Base-by-base conservation (phyloP, 345 rosid genomes). In the Litchi chinensis region DNA sequence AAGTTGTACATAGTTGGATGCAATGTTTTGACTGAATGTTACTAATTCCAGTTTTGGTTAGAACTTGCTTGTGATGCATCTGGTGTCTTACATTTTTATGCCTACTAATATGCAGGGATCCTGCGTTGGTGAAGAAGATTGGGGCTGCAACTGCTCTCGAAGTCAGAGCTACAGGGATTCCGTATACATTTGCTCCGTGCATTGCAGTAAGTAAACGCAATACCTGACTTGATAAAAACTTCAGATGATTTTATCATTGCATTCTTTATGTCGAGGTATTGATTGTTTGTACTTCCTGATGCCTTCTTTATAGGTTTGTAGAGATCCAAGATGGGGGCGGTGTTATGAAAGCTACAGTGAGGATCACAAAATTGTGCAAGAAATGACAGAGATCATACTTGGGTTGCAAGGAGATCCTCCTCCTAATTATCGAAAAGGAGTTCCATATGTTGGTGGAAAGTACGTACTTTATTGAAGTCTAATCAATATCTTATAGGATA, bases 301-400 rank as follows among this genome's bases (percentile, higher is more conserved):
- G 7, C 70, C 80, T 56, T 46, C 68, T 81, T 41, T 69, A 71
- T 87, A 96, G 99, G 99, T 96, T 68, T 96, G 99, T 82, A 89
- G 98, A 85, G 98, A 94, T 88, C 99, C 98, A 7, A 90, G 98
- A 81, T 96, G 98, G 98, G 98, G 99, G 48, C 84, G 99, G 79
- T 94, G 98, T 86, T 96, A 93, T 41, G 99, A 96, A 82, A 96
- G 98, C 89, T 95, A 91, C 79, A 91, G 98, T 24, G 98, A 95
- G 85, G 95, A 95, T 79, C 90, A 88, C 68, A 88, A 89, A 77
- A 79, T 94, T 60, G 99, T 96, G 86, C 87, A 88, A 80, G 82
- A 85, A 77, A 94, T 96, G 99, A 93, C 98, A 0, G 95, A 91
- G 67, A 79, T 94, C 68, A 86, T 96, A 77, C 87, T 92, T 52